Evolutionary conservation across 139 green algal species (phyloP).

Genomic region (Chlorella vulgaris): DNA sequence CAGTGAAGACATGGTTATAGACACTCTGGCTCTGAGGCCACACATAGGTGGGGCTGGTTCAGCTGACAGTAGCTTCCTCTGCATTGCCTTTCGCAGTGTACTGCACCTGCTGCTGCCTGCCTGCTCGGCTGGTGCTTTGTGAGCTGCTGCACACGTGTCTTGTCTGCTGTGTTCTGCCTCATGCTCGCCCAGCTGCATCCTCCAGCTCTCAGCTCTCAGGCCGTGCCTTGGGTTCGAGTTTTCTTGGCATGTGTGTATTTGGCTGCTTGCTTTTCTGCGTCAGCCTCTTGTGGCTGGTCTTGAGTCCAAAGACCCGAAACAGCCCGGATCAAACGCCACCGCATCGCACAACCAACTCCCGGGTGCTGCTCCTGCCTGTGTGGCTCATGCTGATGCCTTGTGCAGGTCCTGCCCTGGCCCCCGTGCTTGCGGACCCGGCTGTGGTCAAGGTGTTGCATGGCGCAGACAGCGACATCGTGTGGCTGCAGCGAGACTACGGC

Average conservation of each 20-base stretch:
- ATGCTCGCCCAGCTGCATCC: no score
- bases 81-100: background rate
- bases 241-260: no score
- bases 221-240: no score
- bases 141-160: background rate
- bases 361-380: no score
- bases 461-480: conserved; percentile 83
- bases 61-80: background rate
- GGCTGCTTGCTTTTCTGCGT: no score
- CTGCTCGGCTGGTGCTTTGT: background rate
- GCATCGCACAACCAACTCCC: no score
- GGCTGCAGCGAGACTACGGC: conserved; percentile 92
- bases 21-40: conserved; percentile 74
- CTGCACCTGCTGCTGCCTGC: background rate
- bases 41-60: conserved; percentile 49
- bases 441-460: conserved; percentile 94
- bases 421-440: conserved; percentile 69
- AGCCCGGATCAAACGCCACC: no score
- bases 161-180: no score
- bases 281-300: no score
- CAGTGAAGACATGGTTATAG: conserved; percentile 84
- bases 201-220: no score
- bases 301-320: no score
- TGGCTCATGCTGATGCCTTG: no score
- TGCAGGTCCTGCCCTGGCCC: conserved; percentile 53